Evolutionary conservation across 768 basidiomycete genomes (phyloP).

Genomic region (Lyophyllum decastes): DNA sequence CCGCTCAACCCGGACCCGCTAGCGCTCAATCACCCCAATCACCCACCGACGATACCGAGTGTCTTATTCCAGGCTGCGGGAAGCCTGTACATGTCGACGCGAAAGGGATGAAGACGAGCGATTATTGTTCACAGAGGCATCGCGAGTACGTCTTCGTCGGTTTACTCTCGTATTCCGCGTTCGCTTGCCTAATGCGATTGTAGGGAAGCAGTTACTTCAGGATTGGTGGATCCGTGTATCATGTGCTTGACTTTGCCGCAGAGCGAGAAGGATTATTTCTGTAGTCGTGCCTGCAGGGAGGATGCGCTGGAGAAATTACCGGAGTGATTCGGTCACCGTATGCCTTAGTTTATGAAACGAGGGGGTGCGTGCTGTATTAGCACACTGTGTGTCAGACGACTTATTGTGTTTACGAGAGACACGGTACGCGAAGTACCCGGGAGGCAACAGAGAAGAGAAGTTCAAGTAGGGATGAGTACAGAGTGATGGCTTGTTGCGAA

Average conservation of each 20-base stretch:
- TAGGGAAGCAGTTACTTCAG: conserved; percentile 60
- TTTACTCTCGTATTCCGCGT: not conserved
- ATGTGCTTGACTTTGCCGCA: conserved; percentile 67
- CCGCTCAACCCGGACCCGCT: conserved; percentile 32
- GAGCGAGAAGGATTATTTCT: conserved; percentile 63
- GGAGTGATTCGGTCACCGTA: not conserved
- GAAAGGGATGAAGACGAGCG: conserved; percentile 49
- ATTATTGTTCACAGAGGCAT: conserved; percentile 62
- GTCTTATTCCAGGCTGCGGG: conserved; percentile 58
- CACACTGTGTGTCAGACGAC: not conserved
- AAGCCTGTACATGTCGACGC: conserved; percentile 57
- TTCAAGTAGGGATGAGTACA: not conserved
- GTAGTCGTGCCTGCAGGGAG: conserved; percentile 56
- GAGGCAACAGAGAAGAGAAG: too few species aligned
- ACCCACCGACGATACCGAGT: conserved; percentile 39
- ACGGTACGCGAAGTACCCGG: too few species aligned
- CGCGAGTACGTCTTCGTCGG: conserved; percentile 52
- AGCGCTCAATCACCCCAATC: conserved; percentile 29
- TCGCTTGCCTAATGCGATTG: conserved; percentile 11
- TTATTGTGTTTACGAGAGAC: too few species aligned
- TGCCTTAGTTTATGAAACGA: not conserved
- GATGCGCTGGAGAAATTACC: conserved; percentile 43
- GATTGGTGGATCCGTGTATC: conserved; percentile 57
- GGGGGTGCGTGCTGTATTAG: not conserved
- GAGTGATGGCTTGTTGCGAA: too few species aligned